Conservation (phyloP, 148 eudicot genomes). For the Silene conica region DNA sequence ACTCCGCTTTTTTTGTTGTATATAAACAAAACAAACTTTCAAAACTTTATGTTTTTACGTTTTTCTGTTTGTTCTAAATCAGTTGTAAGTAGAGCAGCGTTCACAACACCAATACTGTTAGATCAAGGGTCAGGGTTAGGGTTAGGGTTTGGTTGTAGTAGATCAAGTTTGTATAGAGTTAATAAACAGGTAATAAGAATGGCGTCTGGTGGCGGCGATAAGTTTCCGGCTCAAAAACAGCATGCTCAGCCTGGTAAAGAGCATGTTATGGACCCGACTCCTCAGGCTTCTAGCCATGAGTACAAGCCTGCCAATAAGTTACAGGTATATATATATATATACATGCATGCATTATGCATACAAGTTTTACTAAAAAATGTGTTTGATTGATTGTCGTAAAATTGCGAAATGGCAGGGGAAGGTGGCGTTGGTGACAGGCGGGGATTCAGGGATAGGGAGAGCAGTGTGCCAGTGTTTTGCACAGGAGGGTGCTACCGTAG, state of each 20-base stretch:
- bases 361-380: background rate
- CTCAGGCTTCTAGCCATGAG: conserved; percentile 31
- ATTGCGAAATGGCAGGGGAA: conserved; percentile 50
- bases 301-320: conserved; percentile 67
- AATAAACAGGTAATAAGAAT: conserved; percentile 21
- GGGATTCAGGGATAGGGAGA: conserved; percentile 89
- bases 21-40: background rate
- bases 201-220: conserved; percentile 38
- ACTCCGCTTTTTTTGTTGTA: background rate
- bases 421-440: conserved; percentile 83
- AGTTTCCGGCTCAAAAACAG: conserved; percentile 68
- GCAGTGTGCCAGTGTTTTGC: conserved; percentile 68
- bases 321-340: conserved; percentile 24
- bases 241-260: conserved; percentile 73
- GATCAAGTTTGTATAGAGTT: background rate
- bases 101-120: background rate
- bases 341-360: background rate
- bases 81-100: background rate
- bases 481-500: conserved; percentile 83
- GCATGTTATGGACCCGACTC: conserved; percentile 73
- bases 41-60: conserved; percentile 12
- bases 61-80: background rate
- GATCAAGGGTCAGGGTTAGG: background rate
- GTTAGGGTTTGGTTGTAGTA: background rate
- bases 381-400: too few species aligned